phyloP scores from a whole-genome alignment of 805 yeast genomes.

The Schwanniomyces vanrijiae region DNA sequence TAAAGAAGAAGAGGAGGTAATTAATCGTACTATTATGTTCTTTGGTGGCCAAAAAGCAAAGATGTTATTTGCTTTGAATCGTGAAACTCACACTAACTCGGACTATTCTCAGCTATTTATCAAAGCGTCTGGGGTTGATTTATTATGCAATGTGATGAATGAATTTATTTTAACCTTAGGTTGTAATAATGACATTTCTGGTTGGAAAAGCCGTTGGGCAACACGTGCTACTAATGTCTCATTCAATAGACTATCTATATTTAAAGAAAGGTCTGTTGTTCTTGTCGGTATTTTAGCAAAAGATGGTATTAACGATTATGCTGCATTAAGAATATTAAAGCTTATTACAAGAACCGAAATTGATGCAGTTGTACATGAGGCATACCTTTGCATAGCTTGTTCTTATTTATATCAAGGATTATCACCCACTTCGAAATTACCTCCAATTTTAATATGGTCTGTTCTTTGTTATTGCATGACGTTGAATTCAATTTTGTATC shows the following conservation, averaged over 20 bases:
- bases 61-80: conserved; percentile 67
- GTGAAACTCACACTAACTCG: conserved; percentile 45
- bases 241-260: conserved; percentile 52
- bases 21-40: conserved; percentile 48
- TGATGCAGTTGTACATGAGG: conserved; percentile 27
- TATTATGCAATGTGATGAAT: conserved; percentile 55
- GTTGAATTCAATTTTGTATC: conserved; percentile 30
- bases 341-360: conserved; percentile 21
- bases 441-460: conserved; percentile 53
- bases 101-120: conserved; percentile 36
- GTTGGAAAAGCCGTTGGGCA: conserved; percentile 68
- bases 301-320: conserved; percentile 59
- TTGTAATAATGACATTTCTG: conserved; percentile 43
- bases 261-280: conserved; percentile 67
- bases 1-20: conserved; percentile 30
- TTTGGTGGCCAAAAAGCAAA: conserved; percentile 64
- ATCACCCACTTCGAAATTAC: conserved; percentile 42
- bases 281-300: conserved; percentile 69
- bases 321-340: conserved; percentile 33
- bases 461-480: conserved; percentile 29
- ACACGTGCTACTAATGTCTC: conserved; percentile 64
- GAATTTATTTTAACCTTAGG: conserved; percentile 52
- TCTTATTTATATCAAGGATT: conserved; percentile 51
- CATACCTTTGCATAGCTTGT: conserved; percentile 44
- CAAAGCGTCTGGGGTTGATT: conserved; percentile 51